Percentiles rank a stretch among this genome's conserved stretches.
Conservation (phyloP, 257 asterid genomes). For the Ocimum tenuiflorum region DNA sequence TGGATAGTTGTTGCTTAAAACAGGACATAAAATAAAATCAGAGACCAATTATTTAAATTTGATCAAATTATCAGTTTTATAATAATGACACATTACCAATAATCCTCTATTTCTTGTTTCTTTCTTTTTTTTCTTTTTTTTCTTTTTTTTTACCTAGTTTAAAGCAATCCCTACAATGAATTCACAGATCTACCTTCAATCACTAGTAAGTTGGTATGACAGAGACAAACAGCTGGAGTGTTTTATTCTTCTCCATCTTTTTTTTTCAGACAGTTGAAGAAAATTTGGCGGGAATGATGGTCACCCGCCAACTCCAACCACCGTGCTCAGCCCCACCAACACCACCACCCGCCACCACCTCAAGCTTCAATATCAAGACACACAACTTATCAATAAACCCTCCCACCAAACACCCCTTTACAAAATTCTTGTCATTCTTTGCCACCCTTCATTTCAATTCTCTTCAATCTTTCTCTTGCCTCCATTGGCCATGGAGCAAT, state of each 20-base stretch:
- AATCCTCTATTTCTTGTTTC: too few species aligned
- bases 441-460: slow-evolving; percentile 17
- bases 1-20: too few species aligned
- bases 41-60: neutral
- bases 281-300: slow-evolving; percentile 44
- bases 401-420: slow-evolving; percentile 26
- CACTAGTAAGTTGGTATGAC: slow-evolving; percentile 28
- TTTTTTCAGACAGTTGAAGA: slow-evolving; percentile 25
- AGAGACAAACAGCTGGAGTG: slow-evolving; percentile 27
- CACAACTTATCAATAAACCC: neutral
- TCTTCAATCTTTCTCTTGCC: neutral
- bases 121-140: neutral
- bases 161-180: slow-evolving; percentile 9
- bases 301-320: slow-evolving; percentile 72
- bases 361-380: slow-evolving; percentile 34
- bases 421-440: slow-evolving; percentile 13
- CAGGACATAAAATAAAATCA: neutral
- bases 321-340: slow-evolving; percentile 56
- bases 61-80: slow-evolving; percentile 12
- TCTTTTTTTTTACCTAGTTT: slow-evolving; percentile 1
- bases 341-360: slow-evolving; percentile 27
- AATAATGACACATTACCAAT: slow-evolving; percentile 19
- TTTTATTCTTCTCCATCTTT: neutral
- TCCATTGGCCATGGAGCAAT: slow-evolving; percentile 33
- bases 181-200: neutral